A percentile compares a stretch with the other conserved stretches of the same genome.
These are phyloP conservation scores for Henckelia pumila DNA, from an alignment of 257 asterid genomes.

Conservation along the genomic window DNA sequence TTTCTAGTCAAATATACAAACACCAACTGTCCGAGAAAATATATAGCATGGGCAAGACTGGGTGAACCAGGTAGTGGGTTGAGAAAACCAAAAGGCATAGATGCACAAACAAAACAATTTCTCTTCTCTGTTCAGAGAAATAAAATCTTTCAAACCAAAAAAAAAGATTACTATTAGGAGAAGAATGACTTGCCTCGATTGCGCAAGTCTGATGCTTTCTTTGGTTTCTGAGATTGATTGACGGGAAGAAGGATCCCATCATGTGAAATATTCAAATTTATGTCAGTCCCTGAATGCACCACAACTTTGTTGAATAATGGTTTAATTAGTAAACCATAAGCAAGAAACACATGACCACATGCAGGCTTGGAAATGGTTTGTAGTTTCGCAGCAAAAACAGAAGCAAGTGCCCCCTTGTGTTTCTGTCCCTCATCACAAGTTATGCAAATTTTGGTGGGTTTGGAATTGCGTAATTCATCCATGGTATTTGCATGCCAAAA, in stretches of 20 bases:
- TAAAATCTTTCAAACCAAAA: background rate
- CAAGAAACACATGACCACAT: constrained; percentile 60
- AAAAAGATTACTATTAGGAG: background rate
- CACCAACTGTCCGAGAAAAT: background rate
- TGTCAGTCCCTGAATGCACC: constrained; percentile 71
- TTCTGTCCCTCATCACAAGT: constrained; percentile 55
- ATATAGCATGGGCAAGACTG: background rate
- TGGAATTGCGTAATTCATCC: constrained; percentile 56
- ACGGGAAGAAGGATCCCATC: constrained; percentile 74
- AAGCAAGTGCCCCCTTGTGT: constrained; percentile 53
- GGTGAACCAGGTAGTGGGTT: background rate
- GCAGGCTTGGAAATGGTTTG: constrained; percentile 50
- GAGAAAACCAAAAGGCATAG: background rate
- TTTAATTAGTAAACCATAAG: constrained; percentile 72
- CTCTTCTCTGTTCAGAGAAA: background rate
- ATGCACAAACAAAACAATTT: background rate
- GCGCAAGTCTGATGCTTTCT: constrained; percentile 39
- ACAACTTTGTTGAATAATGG: constrained; percentile 74
- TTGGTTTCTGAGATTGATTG: constrained; percentile 53
- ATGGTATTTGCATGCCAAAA: constrained; percentile 75
- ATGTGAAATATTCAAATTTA: constrained; percentile 48
- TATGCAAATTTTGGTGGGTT: constrained; percentile 64
- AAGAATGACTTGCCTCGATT: constrained; percentile 48
- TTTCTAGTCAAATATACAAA: background rate
- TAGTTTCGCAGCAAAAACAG: constrained; percentile 75